Base-by-base conservation (phyloP, 2,329 filamentous ascomycete species). In the Coniochaeta prunicola region DNA sequence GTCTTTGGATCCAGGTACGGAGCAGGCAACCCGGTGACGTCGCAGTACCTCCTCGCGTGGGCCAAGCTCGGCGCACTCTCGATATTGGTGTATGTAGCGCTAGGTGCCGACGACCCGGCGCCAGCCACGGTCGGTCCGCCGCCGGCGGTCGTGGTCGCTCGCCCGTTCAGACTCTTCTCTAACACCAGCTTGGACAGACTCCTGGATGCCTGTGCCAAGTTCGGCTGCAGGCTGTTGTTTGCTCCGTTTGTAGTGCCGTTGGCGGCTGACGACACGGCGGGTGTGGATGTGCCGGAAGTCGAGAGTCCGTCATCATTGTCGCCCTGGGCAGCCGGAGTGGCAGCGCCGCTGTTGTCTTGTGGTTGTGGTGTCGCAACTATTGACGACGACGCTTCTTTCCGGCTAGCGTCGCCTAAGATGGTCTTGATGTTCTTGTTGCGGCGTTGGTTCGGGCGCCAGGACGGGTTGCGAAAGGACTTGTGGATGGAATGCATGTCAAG, bases 341-440 rank as follows among this genome's bases (percentile, higher is more conserved):
- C 90, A 57, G 85, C 81, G 64, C 92, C 92, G 69, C 89, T 92
- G 65, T 76, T 71, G 71, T 89, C 88, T 50, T 50, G 45, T 17
- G 45, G 45, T 70, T 90, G 88, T 0, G 91, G 82, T 1, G 84
- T 96, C 17, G 89, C 91, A 69, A 92, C 80, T 36, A 90, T 82
- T 2, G 53, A 55, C 3, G 92, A 96, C 2, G 45, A 50, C 2
- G 45, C 91, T 77, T 97, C 93, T 70, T 89, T 91, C 66, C 91
- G 88, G 24, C 90, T 85, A 13, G 89, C 90, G 68, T 99, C 94
- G 60, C 91, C 89, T 61, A 99, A 82, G 62, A 99, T 94, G 67
- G 96, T 91, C 75, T 97, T 97, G 75, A 97, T 88, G 74, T 96
- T 97, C 80, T 99, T 99, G 84, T 99, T 99, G 74, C 94, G 91